Base-by-base conservation (phyloP, 805 yeast genomes). In the Pichia nanzhaoensis region DNA sequence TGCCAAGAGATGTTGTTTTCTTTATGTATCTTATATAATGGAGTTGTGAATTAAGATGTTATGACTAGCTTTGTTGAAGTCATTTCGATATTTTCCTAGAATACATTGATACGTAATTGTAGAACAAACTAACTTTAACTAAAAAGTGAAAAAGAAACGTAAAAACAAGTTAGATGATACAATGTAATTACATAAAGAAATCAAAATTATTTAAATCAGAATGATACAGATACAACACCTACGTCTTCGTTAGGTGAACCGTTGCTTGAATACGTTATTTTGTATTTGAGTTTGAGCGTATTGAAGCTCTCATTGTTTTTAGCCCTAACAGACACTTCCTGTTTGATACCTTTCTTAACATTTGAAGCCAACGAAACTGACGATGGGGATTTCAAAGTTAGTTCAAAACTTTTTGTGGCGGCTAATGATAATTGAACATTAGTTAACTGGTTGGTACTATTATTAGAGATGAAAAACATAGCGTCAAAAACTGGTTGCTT, bases 211-310 rank as follows among this genome's bases (percentile, higher is more conserved):
- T 3, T 4, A 5, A 5, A 17, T 35, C 32, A 46, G 4, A 49
- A 31, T 4, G 42, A 27, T 20, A 51, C 36, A 20, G 59, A 55
- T 5, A 65, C 68, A 28, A 82, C 78, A 5, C 88, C 86, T 7
- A 79, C 71, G 51, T 80, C 84, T 53, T 74, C 80, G 19, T 63
- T 63, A 6, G 64, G 62, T 16, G 60, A 57, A 14, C 80, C 78
- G 45, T 73, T 75, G 10, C 71, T 55, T 8, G 54, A 53, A 59
- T 77, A 87, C 46, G 74, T 73, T 17, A 75, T 70, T 60, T 82
- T 84, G 91, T 91, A 87, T 61, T 86, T 84, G 42, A 88, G 69
- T 63, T 84, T 86, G 52, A 84, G 41, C 12, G 17, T 28, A 20
- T 40, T 34, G 34, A 44, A 49, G 34, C 33, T 13, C 39, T 51